Base-by-base conservation (phyloP, 768 basidiomycete species). In the Lentinula edodes region DNA sequence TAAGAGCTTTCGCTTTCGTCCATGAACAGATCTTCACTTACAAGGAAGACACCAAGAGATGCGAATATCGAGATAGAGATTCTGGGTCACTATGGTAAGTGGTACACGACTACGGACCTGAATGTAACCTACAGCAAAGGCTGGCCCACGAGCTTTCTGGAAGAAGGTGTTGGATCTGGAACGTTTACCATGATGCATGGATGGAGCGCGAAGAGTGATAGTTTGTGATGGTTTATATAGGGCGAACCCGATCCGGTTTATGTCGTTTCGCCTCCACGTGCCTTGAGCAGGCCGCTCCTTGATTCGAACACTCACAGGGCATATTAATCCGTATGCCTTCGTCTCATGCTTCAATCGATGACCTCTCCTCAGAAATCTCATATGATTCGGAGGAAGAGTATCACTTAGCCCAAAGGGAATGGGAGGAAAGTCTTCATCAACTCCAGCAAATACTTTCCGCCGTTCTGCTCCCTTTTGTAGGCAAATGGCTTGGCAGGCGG, bases 361-460 rank as follows among this genome's bases (percentile, higher is more conserved):
- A 83, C 60, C 72, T 83, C 46, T 81, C 80, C 18, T 83, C 76
- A 57, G 75, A 77, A 18, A 80, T 81, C 12, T 85, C 83, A 38
- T 84, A 83, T 70, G 85, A 86, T 71, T 79, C 80, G 1, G 83
- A 86, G 64, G 55, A 56, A 5, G 91, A 93, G 67, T 85, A 84
- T 66, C 83, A 79, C 43, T 77, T 89, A 52, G 90, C 91, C 2
- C 90, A 95, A 73, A 82, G 89, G 70, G 95, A 97, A 76, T 96
- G 95, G 95, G 89, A 94, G 68, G 95, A 97, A 73, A 91, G 89
- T 68, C 69, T 96, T 54, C 76, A 87, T 63, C 93, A 97, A 71
- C 80, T 97, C 50, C 87, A 90, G 70, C 83, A 93, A 70, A 83
- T 96, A 18, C 74, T 91, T 57, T 83, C 89, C 41, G 79, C 93